phyloP scores from a whole-genome alignment of 73 alveolate genomes.

The Halteria grandinella region DNA sequence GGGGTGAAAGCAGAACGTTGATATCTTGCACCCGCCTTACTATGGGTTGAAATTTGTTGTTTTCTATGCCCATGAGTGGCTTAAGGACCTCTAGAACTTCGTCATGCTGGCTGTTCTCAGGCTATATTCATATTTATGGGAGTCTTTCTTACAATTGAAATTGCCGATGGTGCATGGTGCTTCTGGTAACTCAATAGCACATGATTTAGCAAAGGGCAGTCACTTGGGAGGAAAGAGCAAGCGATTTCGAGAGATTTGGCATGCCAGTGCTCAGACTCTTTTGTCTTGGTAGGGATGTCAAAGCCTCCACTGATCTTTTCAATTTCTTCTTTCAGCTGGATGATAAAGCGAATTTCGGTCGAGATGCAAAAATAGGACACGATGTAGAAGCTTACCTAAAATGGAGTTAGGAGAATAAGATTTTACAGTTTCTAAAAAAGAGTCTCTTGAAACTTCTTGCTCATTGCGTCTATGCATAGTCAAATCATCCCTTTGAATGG shows the following conservation, averaged over 20 bases:
- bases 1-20: slow-evolving; percentile 24
- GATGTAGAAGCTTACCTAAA: slow-evolving; percentile 29
- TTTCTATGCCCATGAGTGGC: slow-evolving; percentile 67
- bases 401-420: too few species aligned
- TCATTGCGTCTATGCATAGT: slow-evolving; percentile 29
- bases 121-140: slow-evolving; percentile 4
- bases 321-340: slow-evolving; percentile 32
- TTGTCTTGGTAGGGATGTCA: slow-evolving; percentile 10
- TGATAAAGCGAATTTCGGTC: slow-evolving; percentile 49
- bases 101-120: slow-evolving; percentile 44
- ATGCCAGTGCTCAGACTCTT: slow-evolving; percentile 60
- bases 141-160: slow-evolving; percentile 31
- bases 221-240: slow-evolving; percentile 44
- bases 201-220: slow-evolving; percentile 55
- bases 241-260: slow-evolving; percentile 54
- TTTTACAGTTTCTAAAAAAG: slow-evolving; percentile 47
- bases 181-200: slow-evolving; percentile 45
- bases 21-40: slow-evolving; percentile 28
- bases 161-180: slow-evolving; percentile 66
- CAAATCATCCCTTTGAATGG: slow-evolving; percentile 33
- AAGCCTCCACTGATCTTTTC: not conserved
- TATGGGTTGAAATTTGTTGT: slow-evolving; percentile 58
- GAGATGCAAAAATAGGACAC: slow-evolving; percentile 53
- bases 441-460: slow-evolving; percentile 39
- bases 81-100: slow-evolving; percentile 54